Evolutionary conservation across 116 monocot species (phyloP).

Genomic region (Papilionanthe hybrid): DNA sequence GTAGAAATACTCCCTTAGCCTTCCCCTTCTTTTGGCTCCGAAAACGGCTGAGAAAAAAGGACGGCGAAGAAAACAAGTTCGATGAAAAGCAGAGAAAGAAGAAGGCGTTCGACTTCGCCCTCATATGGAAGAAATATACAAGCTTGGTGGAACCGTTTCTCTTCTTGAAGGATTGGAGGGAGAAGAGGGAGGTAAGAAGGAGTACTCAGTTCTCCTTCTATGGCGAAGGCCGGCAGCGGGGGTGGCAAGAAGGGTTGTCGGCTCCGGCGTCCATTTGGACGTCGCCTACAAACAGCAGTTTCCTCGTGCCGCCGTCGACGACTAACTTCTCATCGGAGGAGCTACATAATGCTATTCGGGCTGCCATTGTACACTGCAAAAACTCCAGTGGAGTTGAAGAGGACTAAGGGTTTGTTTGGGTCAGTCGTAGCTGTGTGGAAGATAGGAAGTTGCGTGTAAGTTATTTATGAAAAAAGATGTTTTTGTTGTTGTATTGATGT

Average conservation of each 20-base stretch:
- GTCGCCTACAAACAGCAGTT: slow-evolving; percentile 73
- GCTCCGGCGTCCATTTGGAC: slow-evolving; percentile 73
- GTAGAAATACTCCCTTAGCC: neutral
- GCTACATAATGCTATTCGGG: slow-evolving; percentile 81
- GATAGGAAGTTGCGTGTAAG: no score
- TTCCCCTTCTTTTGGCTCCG: neutral
- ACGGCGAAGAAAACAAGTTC: neutral
- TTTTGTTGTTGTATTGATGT: no score
- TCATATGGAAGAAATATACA: slow-evolving; percentile 27
- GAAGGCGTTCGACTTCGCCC: slow-evolving; percentile 19
- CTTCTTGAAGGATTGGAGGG: slow-evolving; percentile 25
- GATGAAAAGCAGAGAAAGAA: slow-evolving; percentile 12
- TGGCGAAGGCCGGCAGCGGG: slow-evolving; percentile 27
- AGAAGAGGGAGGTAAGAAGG: slow-evolving; percentile 7
- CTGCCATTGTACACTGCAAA: slow-evolving; percentile 87
- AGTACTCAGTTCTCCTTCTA: slow-evolving; percentile 34
- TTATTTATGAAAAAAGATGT: no score
- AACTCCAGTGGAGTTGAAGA: slow-evolving; percentile 36
- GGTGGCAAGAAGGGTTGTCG: slow-evolving; percentile 33
- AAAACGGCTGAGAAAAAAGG: neutral
- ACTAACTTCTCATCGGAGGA: slow-evolving; percentile 55
- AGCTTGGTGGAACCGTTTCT: slow-evolving; percentile 26
- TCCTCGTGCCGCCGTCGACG: slow-evolving; percentile 24
- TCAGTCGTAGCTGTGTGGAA: no score
- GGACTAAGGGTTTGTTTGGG: neutral